Conservation (phyloP, 116 monocot species). For the Phalaenopsis hybrid region DNA sequence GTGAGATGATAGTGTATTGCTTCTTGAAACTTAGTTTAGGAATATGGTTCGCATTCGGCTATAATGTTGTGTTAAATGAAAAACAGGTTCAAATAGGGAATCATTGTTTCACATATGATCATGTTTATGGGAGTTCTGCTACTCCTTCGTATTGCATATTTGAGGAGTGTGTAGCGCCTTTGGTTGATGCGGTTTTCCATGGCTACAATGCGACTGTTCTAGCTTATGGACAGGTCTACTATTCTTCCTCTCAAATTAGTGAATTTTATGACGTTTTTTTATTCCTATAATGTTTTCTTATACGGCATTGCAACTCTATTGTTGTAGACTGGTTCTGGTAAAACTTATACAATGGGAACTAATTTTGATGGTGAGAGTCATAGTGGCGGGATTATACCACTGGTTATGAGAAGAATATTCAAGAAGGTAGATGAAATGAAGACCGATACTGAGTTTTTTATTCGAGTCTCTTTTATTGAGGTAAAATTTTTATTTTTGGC, state of each 20-base stretch:
- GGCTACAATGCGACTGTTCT: constrained; percentile 97
- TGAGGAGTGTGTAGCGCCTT: constrained; percentile 65
- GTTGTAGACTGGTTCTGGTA: constrained; percentile 91
- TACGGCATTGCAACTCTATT: constrained; percentile 1
- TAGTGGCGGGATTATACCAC: constrained; percentile 65
- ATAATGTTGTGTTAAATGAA: background rate
- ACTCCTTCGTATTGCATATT: constrained; percentile 43
- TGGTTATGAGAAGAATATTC: constrained; percentile 78
- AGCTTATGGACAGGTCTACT: constrained; percentile 84
- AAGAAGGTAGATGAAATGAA: constrained; percentile 37
- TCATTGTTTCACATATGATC: constrained; percentile 82
- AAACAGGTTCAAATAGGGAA: constrained; percentile 81
- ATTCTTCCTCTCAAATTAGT: background rate
- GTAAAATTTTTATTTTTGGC: constrained; percentile 16
- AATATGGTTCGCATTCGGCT: background rate
- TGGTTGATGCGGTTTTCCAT: constrained; percentile 71
- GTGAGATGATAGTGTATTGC: background rate
- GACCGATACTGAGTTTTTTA: constrained; percentile 52
- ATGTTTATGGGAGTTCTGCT: constrained; percentile 68
- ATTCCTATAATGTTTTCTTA: background rate
- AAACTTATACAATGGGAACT: constrained; percentile 98
- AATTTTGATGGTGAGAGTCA: constrained; percentile 57
- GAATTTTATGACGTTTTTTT: background rate
- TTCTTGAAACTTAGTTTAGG: background rate
- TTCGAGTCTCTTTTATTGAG: constrained; percentile 97